Percentiles rank a stretch among this genome's conserved stretches.
Evolutionary conservation across 1,139 yeast species (phyloP).

Genomic region (Geotrichum histeridarum): DNA sequence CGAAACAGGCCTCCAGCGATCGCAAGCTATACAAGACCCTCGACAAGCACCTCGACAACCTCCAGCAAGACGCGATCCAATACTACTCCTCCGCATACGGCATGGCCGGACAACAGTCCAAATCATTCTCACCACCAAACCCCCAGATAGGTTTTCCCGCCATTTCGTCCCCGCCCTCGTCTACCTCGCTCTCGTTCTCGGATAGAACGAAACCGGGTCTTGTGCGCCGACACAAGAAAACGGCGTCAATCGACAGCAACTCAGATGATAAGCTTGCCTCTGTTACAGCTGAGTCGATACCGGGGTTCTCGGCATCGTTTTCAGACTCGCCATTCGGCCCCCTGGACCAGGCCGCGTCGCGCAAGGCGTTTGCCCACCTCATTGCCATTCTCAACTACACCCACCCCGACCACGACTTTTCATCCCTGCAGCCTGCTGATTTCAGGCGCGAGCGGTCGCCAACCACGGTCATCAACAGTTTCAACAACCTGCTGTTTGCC

Average conservation of each 20-base stretch:
- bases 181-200: constrained; percentile 14
- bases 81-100: constrained; percentile 16
- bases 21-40: constrained; percentile 81
- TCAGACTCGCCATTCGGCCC: constrained; percentile 86
- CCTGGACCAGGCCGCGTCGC: constrained; percentile 70
- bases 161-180: constrained; percentile 14
- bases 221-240: constrained; percentile 7
- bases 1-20: constrained; percentile 88
- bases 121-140: constrained; percentile 21
- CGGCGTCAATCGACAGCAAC: constrained; percentile 9
- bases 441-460: constrained; percentile 55
- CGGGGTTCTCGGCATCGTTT: constrained; percentile 21
- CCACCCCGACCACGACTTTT: constrained; percentile 93
- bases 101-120: constrained; percentile 22
- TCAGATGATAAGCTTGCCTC: constrained; percentile 7
- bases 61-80: constrained; percentile 26
- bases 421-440: constrained; percentile 79
- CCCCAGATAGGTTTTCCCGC: constrained; percentile 1
- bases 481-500: constrained; percentile 75
- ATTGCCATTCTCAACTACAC: constrained; percentile 87
- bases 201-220: constrained; percentile 10
- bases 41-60: constrained; percentile 54
- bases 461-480: constrained; percentile 58
- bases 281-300: background rate
- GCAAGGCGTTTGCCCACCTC: constrained; percentile 84